A percentile compares a stretch with the other conserved stretches of the same genome.
Evolutionary conservation across 495 filamentous ascomycete genomes (phyloP).

Genomic region (Rusavskia elegans): DNA sequence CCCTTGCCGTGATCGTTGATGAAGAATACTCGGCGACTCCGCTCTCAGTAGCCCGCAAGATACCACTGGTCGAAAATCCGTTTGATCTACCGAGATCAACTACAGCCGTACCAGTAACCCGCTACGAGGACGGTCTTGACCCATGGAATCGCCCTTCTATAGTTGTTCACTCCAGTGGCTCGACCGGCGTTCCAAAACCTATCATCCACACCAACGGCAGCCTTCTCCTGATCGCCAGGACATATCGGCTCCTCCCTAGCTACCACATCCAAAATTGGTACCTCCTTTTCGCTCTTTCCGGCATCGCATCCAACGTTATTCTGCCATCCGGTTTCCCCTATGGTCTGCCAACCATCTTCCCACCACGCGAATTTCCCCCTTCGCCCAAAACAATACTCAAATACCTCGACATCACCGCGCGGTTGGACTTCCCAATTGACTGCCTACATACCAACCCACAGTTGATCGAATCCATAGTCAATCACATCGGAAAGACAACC

Average conservation of each 20-base stretch:
- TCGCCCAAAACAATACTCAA: neutral
- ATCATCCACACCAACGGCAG: conserved; percentile 25
- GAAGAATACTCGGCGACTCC: neutral
- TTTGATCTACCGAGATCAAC: neutral
- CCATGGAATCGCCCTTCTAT: conserved; percentile 7
- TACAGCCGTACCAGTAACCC: neutral
- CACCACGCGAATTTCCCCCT: neutral
- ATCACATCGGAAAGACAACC: neutral
- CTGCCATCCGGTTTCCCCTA: neutral
- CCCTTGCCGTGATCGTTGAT: neutral
- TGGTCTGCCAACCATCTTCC: neutral
- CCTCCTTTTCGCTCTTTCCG: neutral
- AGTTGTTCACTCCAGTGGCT: conserved; percentile 30
- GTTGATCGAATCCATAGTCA: neutral
- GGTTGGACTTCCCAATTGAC: neutral
- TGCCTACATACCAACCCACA: neutral
- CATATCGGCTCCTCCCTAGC: neutral
- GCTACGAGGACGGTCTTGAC: neutral
- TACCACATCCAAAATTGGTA: neutral
- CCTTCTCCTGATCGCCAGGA: neutral
- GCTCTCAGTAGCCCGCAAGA: neutral
- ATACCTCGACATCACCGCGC: neutral
- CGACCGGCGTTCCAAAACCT: conserved; percentile 25
- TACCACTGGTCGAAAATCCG: neutral
- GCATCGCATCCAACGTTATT: neutral